A percentile compares a stretch with the other conserved stretches of the same genome.
phyloP scores from a whole-genome alignment of 2,329 filamentous ascomycete genomes.

The Macrophomina phaseolina region DNA sequence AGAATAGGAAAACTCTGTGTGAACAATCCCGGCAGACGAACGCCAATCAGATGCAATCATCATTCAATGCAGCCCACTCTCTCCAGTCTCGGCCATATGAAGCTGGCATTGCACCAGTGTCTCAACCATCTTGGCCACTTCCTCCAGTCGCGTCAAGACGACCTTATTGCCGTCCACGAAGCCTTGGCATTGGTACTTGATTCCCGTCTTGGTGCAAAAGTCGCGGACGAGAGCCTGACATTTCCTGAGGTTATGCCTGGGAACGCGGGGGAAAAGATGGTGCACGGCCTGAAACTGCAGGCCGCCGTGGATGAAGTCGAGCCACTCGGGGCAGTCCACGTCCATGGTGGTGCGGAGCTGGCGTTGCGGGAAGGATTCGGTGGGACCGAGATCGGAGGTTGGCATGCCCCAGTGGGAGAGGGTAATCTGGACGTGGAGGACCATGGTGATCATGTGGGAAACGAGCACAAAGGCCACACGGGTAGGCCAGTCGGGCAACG shows the following conservation, averaged over 20 bases:
- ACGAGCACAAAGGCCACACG: conserved; percentile 78
- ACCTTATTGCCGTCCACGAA: conserved; percentile 84
- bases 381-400: conserved; percentile 80
- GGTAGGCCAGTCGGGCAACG: conserved; percentile 70
- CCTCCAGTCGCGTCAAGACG: conserved; percentile 76
- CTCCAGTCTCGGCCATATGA: conserved; percentile 47
- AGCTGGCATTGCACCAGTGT: conserved; percentile 51
- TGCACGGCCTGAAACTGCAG: conserved; percentile 90
- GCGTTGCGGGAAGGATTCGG: conserved; percentile 86
- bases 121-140: conserved; percentile 79
- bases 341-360: conserved; percentile 96
- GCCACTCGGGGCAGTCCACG: conserved; percentile 83
- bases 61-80: conserved; percentile 42
- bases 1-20: not conserved
- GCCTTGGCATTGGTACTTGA: conserved; percentile 84
- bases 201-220: conserved; percentile 81
- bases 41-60: not conserved
- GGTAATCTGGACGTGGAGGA: conserved; percentile 87
- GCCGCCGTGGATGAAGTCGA: conserved; percentile 88
- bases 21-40: not conserved
- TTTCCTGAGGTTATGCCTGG: conserved; percentile 79
- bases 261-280: conserved; percentile 82
- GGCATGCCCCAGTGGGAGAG: conserved; percentile 94
- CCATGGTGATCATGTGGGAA: conserved; percentile 80
- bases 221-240: conserved; percentile 78